phyloP scores from a whole-genome alignment of 345 rosid genomes.

The Rhizophora mangle region DNA sequence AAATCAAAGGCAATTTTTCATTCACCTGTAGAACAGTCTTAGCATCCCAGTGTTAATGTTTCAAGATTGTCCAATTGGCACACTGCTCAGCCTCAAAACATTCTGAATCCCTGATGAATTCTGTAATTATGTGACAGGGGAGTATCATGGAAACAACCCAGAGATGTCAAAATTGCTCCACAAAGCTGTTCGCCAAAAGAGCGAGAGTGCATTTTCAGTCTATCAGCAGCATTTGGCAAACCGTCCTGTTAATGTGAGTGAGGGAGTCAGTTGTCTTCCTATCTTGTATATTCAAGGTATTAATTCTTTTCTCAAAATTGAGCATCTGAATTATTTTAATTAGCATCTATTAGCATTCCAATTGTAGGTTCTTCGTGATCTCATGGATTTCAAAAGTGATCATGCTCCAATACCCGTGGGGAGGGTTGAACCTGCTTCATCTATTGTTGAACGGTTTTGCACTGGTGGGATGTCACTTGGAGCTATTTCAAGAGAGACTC shows the following conservation, averaged over 20 bases:
- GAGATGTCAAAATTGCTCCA: conserved; percentile 98
- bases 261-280: conserved; percentile 4
- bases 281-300: conserved; percentile 5
- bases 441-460: conserved; percentile 90
- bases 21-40: no score
- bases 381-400: conserved; percentile 91
- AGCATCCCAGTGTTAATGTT: neutral
- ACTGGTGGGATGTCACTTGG: conserved; percentile 99
- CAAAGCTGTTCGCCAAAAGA: conserved; percentile 97
- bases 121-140: conserved; percentile 43
- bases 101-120: neutral
- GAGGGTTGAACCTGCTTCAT: conserved; percentile 83
- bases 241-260: conserved; percentile 87
- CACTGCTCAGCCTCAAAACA: neutral
- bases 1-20: no score
- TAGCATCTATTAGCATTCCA: conserved; percentile 12
- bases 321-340: conserved; percentile 4
- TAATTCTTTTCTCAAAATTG: neutral
- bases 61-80: neutral
- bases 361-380: conserved; percentile 92
- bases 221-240: conserved; percentile 97
- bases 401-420: conserved; percentile 87
- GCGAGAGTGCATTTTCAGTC: conserved; percentile 79
- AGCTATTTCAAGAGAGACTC: conserved; percentile 99
- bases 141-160: conserved; percentile 98